Base-by-base conservation (phyloP, 768 basidiomycete species). In the Lentinula aciculospora region DNA sequence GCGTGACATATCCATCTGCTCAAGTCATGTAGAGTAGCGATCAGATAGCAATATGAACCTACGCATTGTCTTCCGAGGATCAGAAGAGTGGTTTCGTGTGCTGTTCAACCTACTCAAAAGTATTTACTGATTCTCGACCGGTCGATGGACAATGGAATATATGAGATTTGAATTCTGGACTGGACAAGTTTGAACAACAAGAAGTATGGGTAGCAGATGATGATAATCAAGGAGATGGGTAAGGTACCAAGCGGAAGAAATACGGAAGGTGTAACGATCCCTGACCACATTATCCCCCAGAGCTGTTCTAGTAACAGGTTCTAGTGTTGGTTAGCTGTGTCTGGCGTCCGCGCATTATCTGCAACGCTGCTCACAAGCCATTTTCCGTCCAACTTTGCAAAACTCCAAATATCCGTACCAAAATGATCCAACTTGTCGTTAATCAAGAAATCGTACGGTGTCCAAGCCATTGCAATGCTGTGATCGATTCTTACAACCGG, bases 401-500 rank as follows among this genome's bases (percentile, higher is more conserved):
- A 54, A 32, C 57, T 61, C 60, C 60, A 63, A 25, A 62, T 63
- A 53, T 59, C 45, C 29, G 60, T 61, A 23, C 62, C 62, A 29
- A 56, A 50, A 40, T 63, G 62, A 28, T 63, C 54, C 23, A 63
- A 28, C 9, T 6, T 27, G 10, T 34, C 39, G 53, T 63, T 58
- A 23, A 63, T 44, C 9, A 10, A 53, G 37, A 63, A 63, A 17
- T 63, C 62, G 44, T 63, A 63, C 2, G 62, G 62, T 15, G 63
- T 63, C 63, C 63, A 63, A 1, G 59, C 56, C 63, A 63, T 63
- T 13, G 63, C 63, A 19, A 63, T 17, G 19, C 62, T 53, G n/a
- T 47, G 15, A 23, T 63, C 58, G 17, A 61, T 54, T 4, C 56
- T 29, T 5, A 62, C 25, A 32, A 42, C 27, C 19, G 6, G 63